These are phyloP conservation scores for Vanrija sp. DNA, from an alignment of 1,284 basidiomycete genomes.

Conservation along the genomic window DNA sequence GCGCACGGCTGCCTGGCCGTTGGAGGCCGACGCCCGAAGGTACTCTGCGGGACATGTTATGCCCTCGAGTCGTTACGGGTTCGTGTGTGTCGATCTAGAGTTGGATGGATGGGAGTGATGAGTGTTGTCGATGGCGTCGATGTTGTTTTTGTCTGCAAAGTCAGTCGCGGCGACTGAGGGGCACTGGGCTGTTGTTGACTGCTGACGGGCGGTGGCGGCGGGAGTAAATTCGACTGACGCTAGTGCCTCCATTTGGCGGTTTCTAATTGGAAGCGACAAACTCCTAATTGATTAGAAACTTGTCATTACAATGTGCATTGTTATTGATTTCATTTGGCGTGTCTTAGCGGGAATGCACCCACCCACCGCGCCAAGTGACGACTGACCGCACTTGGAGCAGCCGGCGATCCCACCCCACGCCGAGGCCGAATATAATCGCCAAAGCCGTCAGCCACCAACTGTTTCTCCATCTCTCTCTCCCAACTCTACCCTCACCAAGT, in stretches of 20 bases:
- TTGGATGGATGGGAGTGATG: neutral
- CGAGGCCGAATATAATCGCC: neutral
- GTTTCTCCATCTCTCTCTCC: neutral
- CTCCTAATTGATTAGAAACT: too few species aligned
- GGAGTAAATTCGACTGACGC: too few species aligned
- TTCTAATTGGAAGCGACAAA: too few species aligned
- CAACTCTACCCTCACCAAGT: neutral
- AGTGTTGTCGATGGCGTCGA: constrained; percentile 3
- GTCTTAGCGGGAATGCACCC: too few species aligned
- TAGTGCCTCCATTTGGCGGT: too few species aligned
- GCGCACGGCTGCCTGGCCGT: constrained; percentile 20
- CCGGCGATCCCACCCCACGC: too few species aligned
- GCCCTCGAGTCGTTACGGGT: constrained; percentile 28
- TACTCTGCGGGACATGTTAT: too few species aligned
- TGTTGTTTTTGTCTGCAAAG: constrained; percentile 5
- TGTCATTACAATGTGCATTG: too few species aligned
- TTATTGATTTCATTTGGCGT: too few species aligned
- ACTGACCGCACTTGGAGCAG: too few species aligned
- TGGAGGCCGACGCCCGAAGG: constrained; percentile 12
- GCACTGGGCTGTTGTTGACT: too few species aligned
- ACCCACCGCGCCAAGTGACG: too few species aligned
- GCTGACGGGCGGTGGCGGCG: neutral
- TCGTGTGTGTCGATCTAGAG: constrained; percentile 1
- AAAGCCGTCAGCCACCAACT: neutral
- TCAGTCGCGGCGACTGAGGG: constrained; percentile 19